Evolutionary conservation across 1,139 yeast species (phyloP).

Genomic region (Blastobotrys illinoisensis): DNA sequence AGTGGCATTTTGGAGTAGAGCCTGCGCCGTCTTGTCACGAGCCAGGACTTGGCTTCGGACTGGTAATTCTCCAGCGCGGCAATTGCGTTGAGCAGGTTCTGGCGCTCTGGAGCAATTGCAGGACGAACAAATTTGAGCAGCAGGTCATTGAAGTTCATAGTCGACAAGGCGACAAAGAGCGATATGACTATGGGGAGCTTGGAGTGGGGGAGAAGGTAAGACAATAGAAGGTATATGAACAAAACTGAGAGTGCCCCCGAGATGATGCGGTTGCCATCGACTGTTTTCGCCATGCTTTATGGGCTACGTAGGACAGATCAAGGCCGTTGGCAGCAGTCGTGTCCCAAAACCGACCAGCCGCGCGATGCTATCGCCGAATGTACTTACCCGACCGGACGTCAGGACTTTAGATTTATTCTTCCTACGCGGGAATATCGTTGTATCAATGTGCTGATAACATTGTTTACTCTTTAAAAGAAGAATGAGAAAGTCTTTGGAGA

Average conservation of each 20-base stretch:
- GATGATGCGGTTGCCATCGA: not conserved
- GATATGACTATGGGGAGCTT: not conserved
- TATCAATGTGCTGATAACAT: no score
- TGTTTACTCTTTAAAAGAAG: no score
- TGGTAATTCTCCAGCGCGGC: slow-evolving; percentile 47
- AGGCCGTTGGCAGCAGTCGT: not conserved
- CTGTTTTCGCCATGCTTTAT: not conserved
- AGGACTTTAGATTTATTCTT: no score
- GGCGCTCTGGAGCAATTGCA: slow-evolving; percentile 20
- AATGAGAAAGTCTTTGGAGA: no score
- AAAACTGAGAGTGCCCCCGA: not conserved
- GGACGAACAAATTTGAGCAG: slow-evolving; percentile 8
- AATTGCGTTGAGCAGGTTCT: slow-evolving; percentile 47
- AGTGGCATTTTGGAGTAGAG: slow-evolving; percentile 47
- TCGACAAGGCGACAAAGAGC: not conserved
- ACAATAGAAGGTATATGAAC: not conserved
- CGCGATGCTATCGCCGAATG: not conserved
- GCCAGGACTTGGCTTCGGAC: slow-evolving; percentile 38
- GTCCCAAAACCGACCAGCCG: not conserved
- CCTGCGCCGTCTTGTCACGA: slow-evolving; percentile 40
- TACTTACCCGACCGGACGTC: no score
- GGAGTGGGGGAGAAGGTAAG: not conserved
- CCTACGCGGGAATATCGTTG: no score
- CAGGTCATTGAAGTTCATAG: not conserved
- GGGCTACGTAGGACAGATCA: not conserved